These are phyloP conservation scores for Kwoniella dendrophila DNA, from an alignment of 768 basidiomycete genomes.

Conservation along the genomic window DNA sequence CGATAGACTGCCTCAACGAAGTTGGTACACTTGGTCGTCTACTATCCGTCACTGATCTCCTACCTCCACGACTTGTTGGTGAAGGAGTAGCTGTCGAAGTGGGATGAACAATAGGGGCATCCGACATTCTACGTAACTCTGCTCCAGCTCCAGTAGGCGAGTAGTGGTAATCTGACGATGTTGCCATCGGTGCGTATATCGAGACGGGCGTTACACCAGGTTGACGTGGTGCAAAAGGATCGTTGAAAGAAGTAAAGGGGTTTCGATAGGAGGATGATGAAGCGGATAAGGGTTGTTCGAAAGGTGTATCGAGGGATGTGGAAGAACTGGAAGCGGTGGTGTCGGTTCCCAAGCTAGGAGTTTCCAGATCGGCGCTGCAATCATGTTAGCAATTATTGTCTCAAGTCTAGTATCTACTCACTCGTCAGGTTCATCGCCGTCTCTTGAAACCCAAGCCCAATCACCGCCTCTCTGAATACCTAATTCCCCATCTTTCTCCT, in stretches of 20 bases:
- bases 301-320: slow-evolving; percentile 21
- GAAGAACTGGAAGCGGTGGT: slow-evolving; percentile 20
- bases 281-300: slow-evolving; percentile 11
- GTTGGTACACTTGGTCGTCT: slow-evolving; percentile 17
- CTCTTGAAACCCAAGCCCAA: slow-evolving; percentile 48
- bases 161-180: slow-evolving; percentile 37
- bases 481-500: slow-evolving; percentile 49
- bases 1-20: slow-evolving; percentile 8
- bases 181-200: slow-evolving; percentile 27
- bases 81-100: slow-evolving; percentile 2
- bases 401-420: slow-evolving; percentile 5
- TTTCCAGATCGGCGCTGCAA: slow-evolving; percentile 11
- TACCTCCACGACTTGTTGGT: slow-evolving; percentile 3
- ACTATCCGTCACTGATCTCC: slow-evolving; percentile 10
- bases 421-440: slow-evolving; percentile 26
- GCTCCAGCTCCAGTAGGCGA: slow-evolving; percentile 13
- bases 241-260: slow-evolving; percentile 23
- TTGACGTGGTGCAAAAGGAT: slow-evolving; percentile 32
- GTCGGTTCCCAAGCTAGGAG: slow-evolving; percentile 14
- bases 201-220: neutral
- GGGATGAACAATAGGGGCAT: slow-evolving; percentile 18
- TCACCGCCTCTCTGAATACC: slow-evolving; percentile 47
- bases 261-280: slow-evolving; percentile 12
- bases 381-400: neutral
- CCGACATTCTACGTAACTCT: slow-evolving; percentile 31